Conservation (phyloP, 2,329 filamentous ascomycete species). For the Fusarium luffae region DNA sequence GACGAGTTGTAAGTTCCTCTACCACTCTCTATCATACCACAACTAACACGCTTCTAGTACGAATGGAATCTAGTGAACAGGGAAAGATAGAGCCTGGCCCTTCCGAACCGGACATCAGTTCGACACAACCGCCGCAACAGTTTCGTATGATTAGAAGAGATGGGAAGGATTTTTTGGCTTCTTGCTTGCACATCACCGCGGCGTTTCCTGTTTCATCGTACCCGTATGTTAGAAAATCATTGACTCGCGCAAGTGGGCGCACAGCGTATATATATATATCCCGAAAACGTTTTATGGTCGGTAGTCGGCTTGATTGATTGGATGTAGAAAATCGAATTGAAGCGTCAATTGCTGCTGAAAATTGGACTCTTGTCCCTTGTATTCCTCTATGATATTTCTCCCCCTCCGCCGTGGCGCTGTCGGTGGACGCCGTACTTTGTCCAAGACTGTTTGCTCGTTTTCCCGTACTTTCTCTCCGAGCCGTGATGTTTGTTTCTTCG, state of each 20-base stretch:
- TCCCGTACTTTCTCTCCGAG: neutral
- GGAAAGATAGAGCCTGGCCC: conserved; percentile 62
- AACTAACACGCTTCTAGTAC: conserved; percentile 56
- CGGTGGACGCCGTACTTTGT: conserved; percentile 44
- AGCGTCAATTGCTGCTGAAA: conserved; percentile 44
- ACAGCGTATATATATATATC: conserved; percentile 24
- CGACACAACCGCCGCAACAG: conserved; percentile 28
- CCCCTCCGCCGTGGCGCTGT: conserved; percentile 23
- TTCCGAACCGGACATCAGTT: conserved; percentile 31
- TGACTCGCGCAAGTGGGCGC: conserved; percentile 28
- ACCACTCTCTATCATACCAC: neutral
- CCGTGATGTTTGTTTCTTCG: conserved; percentile 19
- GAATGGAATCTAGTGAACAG: conserved; percentile 71
- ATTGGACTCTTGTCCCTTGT: conserved; percentile 31
- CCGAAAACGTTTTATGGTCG: conserved; percentile 18
- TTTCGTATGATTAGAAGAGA: conserved; percentile 22
- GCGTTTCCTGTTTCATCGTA: conserved; percentile 26
- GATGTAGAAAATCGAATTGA: conserved; percentile 41
- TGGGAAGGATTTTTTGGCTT: conserved; percentile 9
- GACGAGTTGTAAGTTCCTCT: conserved; percentile 75
- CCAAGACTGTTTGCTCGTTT: conserved; percentile 32
- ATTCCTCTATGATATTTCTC: conserved; percentile 34
- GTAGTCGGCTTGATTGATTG: conserved; percentile 7
- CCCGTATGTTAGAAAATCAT: conserved; percentile 33
- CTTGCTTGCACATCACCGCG: conserved; percentile 28